Percentiles rank a stretch among this genome's conserved stretches.
Conservation (phyloP, 1,284 basidiomycete species). For the Cutaneotrichosporon dermatis region DNA sequence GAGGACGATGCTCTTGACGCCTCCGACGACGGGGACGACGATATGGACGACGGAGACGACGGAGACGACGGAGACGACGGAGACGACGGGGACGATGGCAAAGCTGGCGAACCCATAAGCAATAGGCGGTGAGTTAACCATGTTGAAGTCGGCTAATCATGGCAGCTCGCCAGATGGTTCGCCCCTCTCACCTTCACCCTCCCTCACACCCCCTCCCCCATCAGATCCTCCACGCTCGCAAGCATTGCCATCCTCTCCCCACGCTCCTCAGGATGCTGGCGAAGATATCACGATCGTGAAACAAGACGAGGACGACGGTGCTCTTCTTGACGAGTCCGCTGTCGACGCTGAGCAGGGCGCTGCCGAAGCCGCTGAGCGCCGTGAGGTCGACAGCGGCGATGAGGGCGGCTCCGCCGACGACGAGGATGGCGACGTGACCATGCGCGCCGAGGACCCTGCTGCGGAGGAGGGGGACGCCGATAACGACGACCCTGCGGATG, state of each 20-base stretch:
- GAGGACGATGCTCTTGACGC: slow-evolving; percentile 7
- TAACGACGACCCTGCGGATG: no score
- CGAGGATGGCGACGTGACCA: slow-evolving; percentile 23
- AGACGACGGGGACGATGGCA: slow-evolving; percentile 5
- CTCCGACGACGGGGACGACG: neutral
- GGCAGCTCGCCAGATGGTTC: slow-evolving; percentile 1
- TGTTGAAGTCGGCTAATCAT: neutral
- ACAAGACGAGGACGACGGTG: neutral
- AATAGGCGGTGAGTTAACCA: slow-evolving; percentile 1
- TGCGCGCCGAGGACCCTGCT: slow-evolving; percentile 14
- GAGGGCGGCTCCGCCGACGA: slow-evolving; percentile 12
- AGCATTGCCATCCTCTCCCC: slow-evolving; percentile 14
- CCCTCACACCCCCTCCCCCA: slow-evolving; percentile 26
- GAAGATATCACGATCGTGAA: neutral
- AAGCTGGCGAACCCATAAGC: neutral
- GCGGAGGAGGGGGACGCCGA: no score
- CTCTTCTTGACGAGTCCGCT: neutral
- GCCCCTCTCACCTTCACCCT: slow-evolving; percentile 21
- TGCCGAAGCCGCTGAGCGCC: neutral
- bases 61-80: neutral
- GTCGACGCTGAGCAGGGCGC: slow-evolving; percentile 1
- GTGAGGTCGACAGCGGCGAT: neutral
- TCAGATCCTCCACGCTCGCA: slow-evolving; percentile 21
- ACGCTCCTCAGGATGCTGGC: neutral
- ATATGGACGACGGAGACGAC: no score